Evolutionary conservation across 2,329 filamentous ascomycete genomes (phyloP).

Genomic region (Cladophialophora bantiana): DNA sequence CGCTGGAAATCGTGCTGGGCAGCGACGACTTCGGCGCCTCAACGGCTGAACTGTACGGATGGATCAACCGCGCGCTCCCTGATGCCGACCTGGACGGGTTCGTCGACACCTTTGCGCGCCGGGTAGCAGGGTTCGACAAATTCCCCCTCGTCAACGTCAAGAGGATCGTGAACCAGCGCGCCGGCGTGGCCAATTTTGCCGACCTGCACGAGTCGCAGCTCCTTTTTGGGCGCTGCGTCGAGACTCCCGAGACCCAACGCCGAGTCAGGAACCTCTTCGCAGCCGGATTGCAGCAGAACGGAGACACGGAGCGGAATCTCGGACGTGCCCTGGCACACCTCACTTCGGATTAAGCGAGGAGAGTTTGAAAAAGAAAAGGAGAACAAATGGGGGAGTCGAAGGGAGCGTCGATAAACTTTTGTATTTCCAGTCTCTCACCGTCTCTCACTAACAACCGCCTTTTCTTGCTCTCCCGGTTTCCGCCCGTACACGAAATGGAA

Average conservation of each 20-base stretch:
- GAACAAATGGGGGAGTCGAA: not conserved
- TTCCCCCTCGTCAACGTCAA: conserved; percentile 6
- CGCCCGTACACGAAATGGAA: conserved; percentile 40
- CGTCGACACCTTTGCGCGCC: conserved; percentile 8
- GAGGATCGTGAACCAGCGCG: conserved; percentile 8
- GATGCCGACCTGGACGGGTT: not conserved
- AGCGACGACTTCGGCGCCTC: conserved; percentile 8
- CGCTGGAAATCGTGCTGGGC: conserved; percentile 8
- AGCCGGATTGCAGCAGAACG: conserved; percentile 2
- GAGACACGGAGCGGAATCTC: conserved; percentile 3
- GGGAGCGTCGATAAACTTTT: too few species aligned
- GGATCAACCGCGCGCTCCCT: not conserved
- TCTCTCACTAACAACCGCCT: too few species aligned
- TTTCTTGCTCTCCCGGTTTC: conserved; percentile 31
- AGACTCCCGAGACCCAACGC: conserved; percentile 4
- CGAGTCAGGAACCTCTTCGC: conserved; percentile 6
- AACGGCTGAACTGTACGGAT: conserved; percentile 5
- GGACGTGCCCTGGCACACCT: not conserved
- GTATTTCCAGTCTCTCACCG: too few species aligned
- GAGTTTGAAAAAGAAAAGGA: not conserved
- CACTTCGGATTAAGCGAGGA: not conserved
- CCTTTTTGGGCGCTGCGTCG: not conserved
- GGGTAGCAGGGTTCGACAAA: conserved; percentile 9
- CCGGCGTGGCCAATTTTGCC: not conserved
- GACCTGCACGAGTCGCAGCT: conserved; percentile 5